Evolutionary conservation across 257 asterid species (phyloP), one percentile per base, ranked within the genome.

Genomic region (Fraxinus cuspidata): DNA sequence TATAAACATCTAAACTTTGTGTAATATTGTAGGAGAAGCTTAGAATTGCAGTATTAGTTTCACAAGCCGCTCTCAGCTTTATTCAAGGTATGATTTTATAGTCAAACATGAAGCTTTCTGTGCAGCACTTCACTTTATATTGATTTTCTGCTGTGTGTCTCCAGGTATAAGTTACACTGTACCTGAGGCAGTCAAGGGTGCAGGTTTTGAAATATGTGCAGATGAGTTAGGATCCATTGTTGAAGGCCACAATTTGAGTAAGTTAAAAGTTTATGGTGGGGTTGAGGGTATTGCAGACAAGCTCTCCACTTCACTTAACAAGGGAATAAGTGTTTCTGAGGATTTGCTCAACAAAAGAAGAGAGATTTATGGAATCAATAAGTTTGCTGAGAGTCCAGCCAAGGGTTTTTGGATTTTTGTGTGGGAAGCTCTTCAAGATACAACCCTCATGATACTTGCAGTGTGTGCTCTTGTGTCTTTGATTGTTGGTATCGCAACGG

Each of bases 371-470:
- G 97, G 97, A 74, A 79, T 91, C 77, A 93, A 93, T 72, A 93
- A 83, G 85, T 93, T 93, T 83, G 81, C 91, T 3, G 97, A 93
- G 87, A 87, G 85, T 83, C 97, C 97, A 2, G 65, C 92, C 18
- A 91, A 90, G 91, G 92, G 97, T 15, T 93, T 88, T 79, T 93
- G 97, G 97, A 77, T 90, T 74, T 91, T 84, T 53, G 93, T 93
- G 51, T 91, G 97, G 97, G 97, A 93, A 90, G 97, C 97, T 75
- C 90, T 93, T 81, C 97, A 93, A 87, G 97, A 93, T 73, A 90
- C 97, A 47, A 93, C 97, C n/a, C 96, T 93, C 75, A 93, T 93
- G 97, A 93, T 93, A 68, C 97, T 93, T 86, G 96, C 85, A 53
- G 88, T 87, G 3, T 93, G 97, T 83, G 92, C 97, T 25, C 73